phyloP scores from a whole-genome alignment of 1,284 basidiomycete genomes.

The Thelephora terrestris region DNA sequence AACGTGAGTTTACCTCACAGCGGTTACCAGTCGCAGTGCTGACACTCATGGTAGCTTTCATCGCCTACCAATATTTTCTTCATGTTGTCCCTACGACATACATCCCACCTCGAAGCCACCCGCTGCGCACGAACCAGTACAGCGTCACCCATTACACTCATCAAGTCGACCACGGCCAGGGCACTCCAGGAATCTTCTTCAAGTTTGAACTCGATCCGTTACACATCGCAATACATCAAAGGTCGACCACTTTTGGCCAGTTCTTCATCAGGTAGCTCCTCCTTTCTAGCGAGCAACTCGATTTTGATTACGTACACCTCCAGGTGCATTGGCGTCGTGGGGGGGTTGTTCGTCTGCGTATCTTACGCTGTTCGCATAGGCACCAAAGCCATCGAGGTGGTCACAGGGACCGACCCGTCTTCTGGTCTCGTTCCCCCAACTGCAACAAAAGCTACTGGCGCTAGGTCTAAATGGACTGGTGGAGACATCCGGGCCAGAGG shows the following conservation, averaged over 20 bases:
- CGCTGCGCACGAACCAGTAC: slow-evolving; percentile 85
- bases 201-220: slow-evolving; percentile 95
- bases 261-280: slow-evolving; percentile 66
- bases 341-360: slow-evolving; percentile 73
- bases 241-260: slow-evolving; percentile 74
- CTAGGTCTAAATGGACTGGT: slow-evolving; percentile 38
- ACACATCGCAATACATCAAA: slow-evolving; percentile 75
- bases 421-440: slow-evolving; percentile 55
- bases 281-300: slow-evolving; percentile 9
- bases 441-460: slow-evolving; percentile 35
- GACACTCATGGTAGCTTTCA: slow-evolving; percentile 50
- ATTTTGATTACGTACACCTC: background rate
- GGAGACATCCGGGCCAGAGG: slow-evolving; percentile 33
- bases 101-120: slow-evolving; percentile 52
- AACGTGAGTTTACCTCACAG: slow-evolving; percentile 47
- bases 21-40: background rate
- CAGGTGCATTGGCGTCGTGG: slow-evolving; percentile 69
- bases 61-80: slow-evolving; percentile 94
- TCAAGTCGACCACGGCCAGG: slow-evolving; percentile 63
- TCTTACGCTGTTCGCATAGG: slow-evolving; percentile 66
- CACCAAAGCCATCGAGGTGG: slow-evolving; percentile 54
- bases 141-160: slow-evolving; percentile 91
- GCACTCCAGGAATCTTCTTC: slow-evolving; percentile 92
- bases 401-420: slow-evolving; percentile 49
- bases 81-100: slow-evolving; percentile 94